Base-by-base conservation (phyloP, 2,329 filamentous ascomycete species). In the Hymenotorrendiella dingleyae region DNA sequence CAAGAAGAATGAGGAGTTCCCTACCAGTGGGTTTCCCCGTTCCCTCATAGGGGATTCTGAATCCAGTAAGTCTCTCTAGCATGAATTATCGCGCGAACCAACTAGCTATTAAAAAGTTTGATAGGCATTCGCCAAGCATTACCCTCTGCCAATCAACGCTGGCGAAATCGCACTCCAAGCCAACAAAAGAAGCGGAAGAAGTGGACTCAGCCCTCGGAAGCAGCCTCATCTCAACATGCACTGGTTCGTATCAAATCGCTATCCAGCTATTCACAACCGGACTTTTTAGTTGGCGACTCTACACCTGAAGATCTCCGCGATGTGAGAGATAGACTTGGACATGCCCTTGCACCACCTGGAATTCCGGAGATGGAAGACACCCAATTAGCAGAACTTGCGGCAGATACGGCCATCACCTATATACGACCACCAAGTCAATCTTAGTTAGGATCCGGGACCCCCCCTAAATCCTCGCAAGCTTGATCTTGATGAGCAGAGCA, bases 1-100 rank as follows among this genome's bases (percentile, higher is more conserved):
- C 19, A 35, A 35, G 19, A 35, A 35, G 19, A 35, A 35, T 35
- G 33, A 35, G 14, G 33, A 35, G 21, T 35, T 35, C 14, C 33
- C 33, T 21, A 35, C 21, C 14, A 35, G 33, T 35, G 33, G 33
- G 4, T 35, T 35, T 16, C 33, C 33, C 10, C 33, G 33, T 21
- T 19, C 19, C 8, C 17, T 35, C 6, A 9, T 11, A 19, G 16
- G 16, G 17, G 16, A 35, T 35, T 19, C 16, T 14, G 7, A 16
- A 35, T 22, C 33, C 8, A 21, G 33, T 35, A 35, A 35, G 33
- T 35, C 8, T 8, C 17, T 33, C 9, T n/a, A n/a, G n/a, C n/a
- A n/a, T n/a, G n/a, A n/a, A n/a, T n/a, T n/a, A n/a, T n/a, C n/a
- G n/a, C n/a, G n/a, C n/a, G n/a, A n/a, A n/a, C n/a, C n/a, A n/a